These are phyloP conservation scores for Exserohilum turcica DNA, from an alignment of 2,329 filamentous ascomycete genomes.

Conservation along the genomic window DNA sequence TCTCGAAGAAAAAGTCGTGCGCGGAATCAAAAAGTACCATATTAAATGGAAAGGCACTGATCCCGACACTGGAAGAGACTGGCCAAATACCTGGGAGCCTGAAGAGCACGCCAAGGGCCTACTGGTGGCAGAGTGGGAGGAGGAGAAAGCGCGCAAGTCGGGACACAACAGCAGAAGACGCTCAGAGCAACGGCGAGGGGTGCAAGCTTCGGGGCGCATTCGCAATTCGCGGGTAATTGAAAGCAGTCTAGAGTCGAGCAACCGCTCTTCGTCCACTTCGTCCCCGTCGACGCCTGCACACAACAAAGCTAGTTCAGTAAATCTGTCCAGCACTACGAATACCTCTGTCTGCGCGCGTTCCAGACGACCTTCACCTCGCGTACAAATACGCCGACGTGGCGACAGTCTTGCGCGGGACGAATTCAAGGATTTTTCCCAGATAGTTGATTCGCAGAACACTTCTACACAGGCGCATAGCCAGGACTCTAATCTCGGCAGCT, in stretches of 20 bases:
- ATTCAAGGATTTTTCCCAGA: conserved; percentile 30
- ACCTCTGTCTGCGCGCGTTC: not conserved
- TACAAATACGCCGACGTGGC: conserved; percentile 22
- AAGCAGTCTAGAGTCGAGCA: conserved; percentile 21
- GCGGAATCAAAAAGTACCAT: conserved; percentile 49
- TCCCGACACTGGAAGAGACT: conserved; percentile 55
- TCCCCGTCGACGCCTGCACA: conserved; percentile 8
- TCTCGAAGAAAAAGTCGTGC: conserved; percentile 23
- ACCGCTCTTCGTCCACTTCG: not conserved
- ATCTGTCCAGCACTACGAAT: not conserved
- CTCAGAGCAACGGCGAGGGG: not conserved
- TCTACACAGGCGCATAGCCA: conserved; percentile 2
- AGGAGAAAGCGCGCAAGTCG: conserved; percentile 3
- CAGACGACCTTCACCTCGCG: conserved; percentile 12
- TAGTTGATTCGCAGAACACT: conserved; percentile 8
- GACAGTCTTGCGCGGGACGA: conserved; percentile 27
- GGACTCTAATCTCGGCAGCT: conserved; percentile 24
- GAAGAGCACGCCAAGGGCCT: conserved; percentile 41
- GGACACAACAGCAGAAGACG: conserved; percentile 1
- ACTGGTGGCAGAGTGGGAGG: conserved; percentile 42
- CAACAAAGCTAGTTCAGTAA: not conserved
- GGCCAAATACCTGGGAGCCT: conserved; percentile 59
- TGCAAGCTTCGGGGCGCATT: conserved; percentile 2
- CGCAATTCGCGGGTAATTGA: conserved; percentile 18
- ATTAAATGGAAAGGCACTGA: conserved; percentile 63